Evolutionary conservation across 352 stramenopile species (phyloP).

Genomic region (Blastocystis sp.): DNA sequence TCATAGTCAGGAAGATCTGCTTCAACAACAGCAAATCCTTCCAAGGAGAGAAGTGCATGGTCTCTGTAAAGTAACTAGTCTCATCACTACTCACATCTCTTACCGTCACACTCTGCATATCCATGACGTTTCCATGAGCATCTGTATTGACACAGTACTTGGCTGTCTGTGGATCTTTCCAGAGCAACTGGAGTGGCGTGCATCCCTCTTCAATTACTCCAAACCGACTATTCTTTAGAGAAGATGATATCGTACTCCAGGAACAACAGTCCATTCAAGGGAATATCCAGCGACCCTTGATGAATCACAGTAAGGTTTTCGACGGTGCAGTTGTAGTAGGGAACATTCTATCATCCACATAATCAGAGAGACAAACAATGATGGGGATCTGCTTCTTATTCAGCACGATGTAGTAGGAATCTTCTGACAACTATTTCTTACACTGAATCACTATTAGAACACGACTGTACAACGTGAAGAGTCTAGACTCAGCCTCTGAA

Average conservation of each 20-base stretch:
- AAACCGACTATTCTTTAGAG: neutral
- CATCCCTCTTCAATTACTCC: neutral
- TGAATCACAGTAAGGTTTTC: neutral
- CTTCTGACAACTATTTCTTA: slow-evolving; percentile 18
- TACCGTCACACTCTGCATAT: neutral
- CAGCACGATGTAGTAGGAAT: neutral
- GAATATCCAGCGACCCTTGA: neutral
- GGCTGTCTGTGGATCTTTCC: slow-evolving; percentile 29
- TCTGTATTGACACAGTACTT: slow-evolving; percentile 27
- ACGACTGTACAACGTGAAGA: slow-evolving; percentile 4
- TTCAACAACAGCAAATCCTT: slow-evolving; percentile 4
- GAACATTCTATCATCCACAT: neutral
- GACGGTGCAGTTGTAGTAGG: neutral
- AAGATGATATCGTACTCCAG: neutral
- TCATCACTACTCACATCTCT: too few species aligned
- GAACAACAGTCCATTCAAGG: slow-evolving; percentile 29
- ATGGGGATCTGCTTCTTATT: neutral
- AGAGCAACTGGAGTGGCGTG: slow-evolving; percentile 25
- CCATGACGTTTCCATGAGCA: neutral
- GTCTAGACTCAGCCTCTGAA: slow-evolving; percentile 21
- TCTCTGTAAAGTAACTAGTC: slow-evolving; percentile 21
- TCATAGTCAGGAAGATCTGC: neutral
- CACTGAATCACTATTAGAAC: neutral
- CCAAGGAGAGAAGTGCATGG: neutral
- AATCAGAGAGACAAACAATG: neutral